phyloP scores from a whole-genome alignment of 441 rosid species.

The Erodium moschatum region DNA sequence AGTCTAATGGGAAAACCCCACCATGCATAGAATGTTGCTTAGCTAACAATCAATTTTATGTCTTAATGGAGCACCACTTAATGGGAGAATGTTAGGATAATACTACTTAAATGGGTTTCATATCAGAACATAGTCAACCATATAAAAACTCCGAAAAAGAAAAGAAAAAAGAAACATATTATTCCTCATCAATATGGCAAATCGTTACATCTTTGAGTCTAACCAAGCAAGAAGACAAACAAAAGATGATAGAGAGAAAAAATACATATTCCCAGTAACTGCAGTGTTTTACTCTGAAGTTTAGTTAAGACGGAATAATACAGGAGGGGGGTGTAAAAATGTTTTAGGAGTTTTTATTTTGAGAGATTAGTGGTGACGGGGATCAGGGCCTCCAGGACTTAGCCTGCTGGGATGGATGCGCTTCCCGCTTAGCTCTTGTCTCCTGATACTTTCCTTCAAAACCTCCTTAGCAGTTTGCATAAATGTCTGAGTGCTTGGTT shows the following conservation, averaged over 20 bases:
- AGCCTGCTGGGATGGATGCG: constrained; percentile 21
- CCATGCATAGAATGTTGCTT: constrained; percentile 1
- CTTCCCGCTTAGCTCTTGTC: constrained; percentile 7
- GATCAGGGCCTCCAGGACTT: constrained; percentile 81
- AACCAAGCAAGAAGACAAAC: constrained; percentile 1
- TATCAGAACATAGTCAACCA: not conserved
- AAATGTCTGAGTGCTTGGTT: constrained; percentile 7
- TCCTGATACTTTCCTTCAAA: constrained; percentile 5
- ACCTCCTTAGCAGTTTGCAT: constrained; percentile 7
- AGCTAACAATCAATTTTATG: not conserved
- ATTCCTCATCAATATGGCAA: not conserved
- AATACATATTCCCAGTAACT: constrained; percentile 2
- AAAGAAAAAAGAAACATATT: not conserved
- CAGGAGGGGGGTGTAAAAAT: not conserved
- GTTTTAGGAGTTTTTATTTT: not conserved
- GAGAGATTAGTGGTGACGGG: constrained; percentile 42
- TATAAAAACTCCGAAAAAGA: not conserved
- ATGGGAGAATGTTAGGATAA: constrained; percentile 4
- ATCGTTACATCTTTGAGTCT: constrained; percentile 4
- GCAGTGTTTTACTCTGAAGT: not conserved
- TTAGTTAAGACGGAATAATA: not conserved
- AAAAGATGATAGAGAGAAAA: not conserved
- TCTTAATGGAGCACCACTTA: constrained; percentile 9
- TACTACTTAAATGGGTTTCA: constrained; percentile 1
- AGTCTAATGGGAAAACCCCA: constrained; percentile 4